Evolutionary conservation across 192 early-diverging fungal species (phyloP), one percentile per base, ranked within the genome.

Genomic region (Physocladia obscura): DNA sequence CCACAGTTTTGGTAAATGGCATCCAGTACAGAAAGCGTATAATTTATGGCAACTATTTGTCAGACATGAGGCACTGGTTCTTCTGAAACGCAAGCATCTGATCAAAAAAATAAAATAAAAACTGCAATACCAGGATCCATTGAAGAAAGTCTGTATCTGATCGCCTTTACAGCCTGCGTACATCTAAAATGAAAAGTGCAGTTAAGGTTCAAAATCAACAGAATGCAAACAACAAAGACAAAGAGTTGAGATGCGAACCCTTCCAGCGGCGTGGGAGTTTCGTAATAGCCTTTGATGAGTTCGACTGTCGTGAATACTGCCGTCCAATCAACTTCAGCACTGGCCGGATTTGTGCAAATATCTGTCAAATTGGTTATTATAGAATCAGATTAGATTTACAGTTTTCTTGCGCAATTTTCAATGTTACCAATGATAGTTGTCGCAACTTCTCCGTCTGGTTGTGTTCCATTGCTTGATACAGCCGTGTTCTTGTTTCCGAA

Each of bases 21-120:
- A 57, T 73, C 56, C n/a, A 73, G 55, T 19, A 37, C n/a, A n/a
- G 51, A 32, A n/a, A 73, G 40, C 0, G 62, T 58, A 62, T 67
- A 73, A 35, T 64, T 67, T 4, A 73, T 32, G 29, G 31, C 71
- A 31, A 73, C 70, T 51, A n/a, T n/a, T n/a, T n/a, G n/a, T n/a
- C n/a, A n/a, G 61, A 40, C 17, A n/a, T 32, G 22, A 51, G 1
- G 8, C 49, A 64, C 40, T n/a, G n/a, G n/a, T n/a, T n/a, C n/a
- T n/a, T n/a, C n/a, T n/a, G n/a, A n/a, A n/a, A n/a, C n/a, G 40
- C 40, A 44, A 13, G 11, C 8, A 44, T 44, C 40, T n/a, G 11
- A 13, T 44, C n/a, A 8, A 8, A n/a, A 44, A 44, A n/a, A 8
- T 54, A 11, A 54, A 15, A 8, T 6, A 19, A 2, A 63, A 1